phyloP scores from a whole-genome alignment of 2,329 filamentous ascomycete genomes.

The Phaeosphaeriaceae sp. region DNA sequence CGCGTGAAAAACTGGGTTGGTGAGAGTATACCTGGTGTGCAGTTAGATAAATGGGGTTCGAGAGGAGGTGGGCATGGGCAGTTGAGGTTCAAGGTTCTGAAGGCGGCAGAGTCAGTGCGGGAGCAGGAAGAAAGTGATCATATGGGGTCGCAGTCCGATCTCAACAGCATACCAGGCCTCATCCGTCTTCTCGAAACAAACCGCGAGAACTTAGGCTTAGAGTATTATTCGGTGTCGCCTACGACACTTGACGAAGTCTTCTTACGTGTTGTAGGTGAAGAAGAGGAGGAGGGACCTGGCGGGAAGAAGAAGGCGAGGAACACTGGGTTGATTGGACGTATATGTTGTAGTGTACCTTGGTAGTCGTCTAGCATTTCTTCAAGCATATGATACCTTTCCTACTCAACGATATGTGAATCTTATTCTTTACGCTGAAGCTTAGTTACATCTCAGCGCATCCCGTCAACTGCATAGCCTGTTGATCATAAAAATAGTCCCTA shows the following conservation, averaged over 20 bases:
- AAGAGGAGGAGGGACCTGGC: conserved; percentile 51
- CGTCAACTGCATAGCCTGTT: no score
- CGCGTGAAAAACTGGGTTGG: conserved; percentile 70
- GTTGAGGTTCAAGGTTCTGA: conserved; percentile 79
- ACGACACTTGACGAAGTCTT: conserved; percentile 93
- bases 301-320: conserved; percentile 14
- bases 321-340: conserved; percentile 2
- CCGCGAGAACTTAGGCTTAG: conserved; percentile 71
- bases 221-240: conserved; percentile 85
- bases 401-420: background rate
- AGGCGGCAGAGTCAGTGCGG: conserved; percentile 46
- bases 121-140: background rate
- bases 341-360: background rate
- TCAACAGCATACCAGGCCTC: conserved; percentile 67
- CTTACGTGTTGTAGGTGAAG: conserved; percentile 77
- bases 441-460: no score
- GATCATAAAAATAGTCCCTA: no score
- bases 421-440: no score
- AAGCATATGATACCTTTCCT: background rate
- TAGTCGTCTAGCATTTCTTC: background rate
- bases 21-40: conserved; percentile 66
- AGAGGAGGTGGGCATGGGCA: conserved; percentile 81
- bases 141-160: conserved; percentile 12
- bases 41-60: conserved; percentile 64
- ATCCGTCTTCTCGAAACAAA: conserved; percentile 76